Evolutionary conservation across 495 filamentous ascomycete species (phyloP), one percentile per base, ranked within the genome.

Genomic region (Elaphomyces granulatus): DNA sequence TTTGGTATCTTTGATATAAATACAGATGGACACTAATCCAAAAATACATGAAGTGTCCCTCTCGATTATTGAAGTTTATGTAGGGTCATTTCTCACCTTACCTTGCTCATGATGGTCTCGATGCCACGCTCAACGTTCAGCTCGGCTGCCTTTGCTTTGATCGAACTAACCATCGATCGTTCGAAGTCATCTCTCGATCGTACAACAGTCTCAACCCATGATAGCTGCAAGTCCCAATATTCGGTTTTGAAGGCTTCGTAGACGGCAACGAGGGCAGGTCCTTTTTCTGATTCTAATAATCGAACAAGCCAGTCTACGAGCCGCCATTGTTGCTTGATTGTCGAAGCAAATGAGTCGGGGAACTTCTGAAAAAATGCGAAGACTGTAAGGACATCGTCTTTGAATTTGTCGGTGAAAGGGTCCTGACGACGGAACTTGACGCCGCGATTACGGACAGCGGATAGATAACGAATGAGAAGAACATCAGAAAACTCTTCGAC

Each of bases 171-270:
- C 82, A 94, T 84, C 43, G 73, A 75, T 45, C 87, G 69, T 52
- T 94, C 88, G 60, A 93, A 94, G 59, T 99, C 90, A 59, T 99
- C 90, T 42, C 90, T 63, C 2, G 77, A 64, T 57, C 86, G 69
- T 41, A 99, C 54, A 44, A 93, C 90, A 15, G 81, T 77, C 65
- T 99, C 90, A n/a, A 96, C 87, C 90, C 90, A 99, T 19, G 76
- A 78, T 37, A 94, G 74, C 59, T 88, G 85, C 51, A 94, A 65
- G 60, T 99, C 90, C 88, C 87, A 95, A 54, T 94, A 94, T 42
- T 76, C 68, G 21, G 63, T 56, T 66, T 93, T 94, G 60, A 96
- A 86, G 12, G 65, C 62, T 47, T 81, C 83, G 36, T 94, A 96
- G 4, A 82, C 76, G 19, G 74, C 71, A 2, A 83, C 75, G 3